Percentiles rank a stretch among this genome's conserved stretches.
phyloP scores from a whole-genome alignment of 2,329 filamentous ascomycete genomes.

The Cladosporium sp. region DNA sequence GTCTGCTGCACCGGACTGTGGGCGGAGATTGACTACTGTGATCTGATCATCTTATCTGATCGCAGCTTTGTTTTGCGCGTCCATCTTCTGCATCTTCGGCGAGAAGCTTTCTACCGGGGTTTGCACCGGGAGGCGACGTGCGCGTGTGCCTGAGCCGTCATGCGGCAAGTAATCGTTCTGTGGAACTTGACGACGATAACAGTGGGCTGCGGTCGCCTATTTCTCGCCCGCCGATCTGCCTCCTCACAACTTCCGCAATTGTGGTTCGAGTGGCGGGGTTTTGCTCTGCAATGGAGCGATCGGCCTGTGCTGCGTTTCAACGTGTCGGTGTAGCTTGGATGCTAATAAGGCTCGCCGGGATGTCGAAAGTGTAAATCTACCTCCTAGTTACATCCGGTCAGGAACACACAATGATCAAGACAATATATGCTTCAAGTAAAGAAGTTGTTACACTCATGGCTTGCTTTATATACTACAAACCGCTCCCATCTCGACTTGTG shows the following conservation, averaged over 20 bases:
- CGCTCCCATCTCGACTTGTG: not conserved
- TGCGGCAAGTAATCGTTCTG: not conserved
- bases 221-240: too few relatives aligned
- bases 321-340: too few relatives aligned
- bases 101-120: not conserved
- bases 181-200: not conserved
- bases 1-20: not conserved
- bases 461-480: not conserved
- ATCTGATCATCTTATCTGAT: constrained; percentile 5
- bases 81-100: not conserved
- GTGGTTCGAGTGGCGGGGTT: not conserved
- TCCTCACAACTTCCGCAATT: not conserved
- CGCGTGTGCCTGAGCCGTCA: not conserved
- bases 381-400: too few relatives aligned
- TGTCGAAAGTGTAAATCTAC: too few relatives aligned
- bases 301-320: not conserved
- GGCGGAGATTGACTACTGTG: constrained; percentile 1
- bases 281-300: not conserved
- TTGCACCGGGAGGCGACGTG: not conserved
- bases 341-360: too few relatives aligned
- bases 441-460: too few relatives aligned
- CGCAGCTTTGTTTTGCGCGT: too few relatives aligned
- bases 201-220: not conserved
- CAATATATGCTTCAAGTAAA: not conserved
- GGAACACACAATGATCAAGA: not conserved